Evolutionary conservation across 441 rosid species (phyloP).

Genomic region (Omphalea diandra): DNA sequence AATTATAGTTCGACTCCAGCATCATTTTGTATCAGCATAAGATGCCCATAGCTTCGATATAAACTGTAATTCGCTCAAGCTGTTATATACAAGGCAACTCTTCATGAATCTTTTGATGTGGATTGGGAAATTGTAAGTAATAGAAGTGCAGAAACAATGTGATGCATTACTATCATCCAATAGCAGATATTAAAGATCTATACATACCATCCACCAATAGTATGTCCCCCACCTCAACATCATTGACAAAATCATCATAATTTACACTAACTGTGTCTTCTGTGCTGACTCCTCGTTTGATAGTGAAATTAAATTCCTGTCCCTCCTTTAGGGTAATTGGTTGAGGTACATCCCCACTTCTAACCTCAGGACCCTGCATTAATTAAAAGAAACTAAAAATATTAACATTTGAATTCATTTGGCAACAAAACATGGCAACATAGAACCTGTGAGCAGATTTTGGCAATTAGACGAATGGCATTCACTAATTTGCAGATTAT

Average conservation of each 20-base stretch:
- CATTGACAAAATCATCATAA: slow-evolving; percentile 89
- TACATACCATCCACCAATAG: slow-evolving; percentile 86
- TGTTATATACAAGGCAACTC: neutral
- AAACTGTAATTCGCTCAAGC: neutral
- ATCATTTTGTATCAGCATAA: neutral
- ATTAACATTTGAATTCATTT: neutral
- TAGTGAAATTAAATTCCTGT: slow-evolving; percentile 86
- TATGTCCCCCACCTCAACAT: slow-evolving; percentile 85
- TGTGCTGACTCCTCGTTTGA: slow-evolving; percentile 71
- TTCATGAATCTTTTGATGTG: neutral
- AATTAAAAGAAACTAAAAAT: slow-evolving; percentile 2
- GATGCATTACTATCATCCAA: neutral
- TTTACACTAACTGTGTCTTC: slow-evolving; percentile 88
- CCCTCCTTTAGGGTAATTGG: slow-evolving; percentile 78
- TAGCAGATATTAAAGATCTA: slow-evolving; percentile 1
- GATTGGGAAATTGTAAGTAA: slow-evolving; percentile 3
- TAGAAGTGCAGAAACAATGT: slow-evolving; percentile 1
- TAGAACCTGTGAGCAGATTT: neutral
- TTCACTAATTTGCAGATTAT: neutral
- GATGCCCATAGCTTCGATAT: neutral
- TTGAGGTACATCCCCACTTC: slow-evolving; percentile 94
- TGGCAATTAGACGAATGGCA: neutral
- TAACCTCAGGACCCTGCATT: slow-evolving; percentile 92
- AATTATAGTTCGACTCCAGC: neutral
- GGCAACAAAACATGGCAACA: neutral